These are phyloP conservation scores for Paraleonurus japonicus DNA, from an alignment of 257 asterid genomes.

Conservation along the genomic window DNA sequence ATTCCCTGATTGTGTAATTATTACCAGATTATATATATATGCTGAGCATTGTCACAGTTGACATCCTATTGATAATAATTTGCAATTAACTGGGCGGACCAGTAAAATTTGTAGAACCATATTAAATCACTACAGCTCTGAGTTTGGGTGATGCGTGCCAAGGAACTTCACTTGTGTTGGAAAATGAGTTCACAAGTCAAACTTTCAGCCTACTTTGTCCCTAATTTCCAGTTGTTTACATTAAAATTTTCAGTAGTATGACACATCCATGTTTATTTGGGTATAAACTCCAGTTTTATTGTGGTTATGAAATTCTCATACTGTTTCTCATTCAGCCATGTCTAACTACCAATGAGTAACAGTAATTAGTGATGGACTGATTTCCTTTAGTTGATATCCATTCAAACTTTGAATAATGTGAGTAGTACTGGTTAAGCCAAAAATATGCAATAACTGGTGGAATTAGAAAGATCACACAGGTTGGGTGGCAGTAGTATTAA, in stretches of 20 bases:
- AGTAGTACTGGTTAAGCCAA: neutral
- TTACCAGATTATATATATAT: conserved; percentile 12
- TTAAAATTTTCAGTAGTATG: neutral
- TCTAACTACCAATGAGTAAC: neutral
- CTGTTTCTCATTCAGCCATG: conserved; percentile 7
- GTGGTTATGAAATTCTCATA: neutral
- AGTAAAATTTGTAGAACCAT: neutral
- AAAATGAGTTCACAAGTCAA: neutral
- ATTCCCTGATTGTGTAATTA: neutral
- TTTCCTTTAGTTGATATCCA: conserved; percentile 8
- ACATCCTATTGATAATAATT: conserved; percentile 1
- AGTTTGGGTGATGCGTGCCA: neutral
- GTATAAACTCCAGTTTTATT: neutral
- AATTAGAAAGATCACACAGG: neutral
- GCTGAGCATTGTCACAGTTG: conserved; percentile 6
- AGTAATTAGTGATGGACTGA: neutral
- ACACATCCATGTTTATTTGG: neutral
- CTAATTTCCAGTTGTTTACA: neutral
- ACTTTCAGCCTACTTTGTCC: neutral
- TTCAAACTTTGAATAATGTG: neutral
- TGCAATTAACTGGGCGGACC: neutral
- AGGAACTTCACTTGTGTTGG: neutral
- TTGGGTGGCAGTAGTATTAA: conserved; percentile 6
- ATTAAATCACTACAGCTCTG: neutral
- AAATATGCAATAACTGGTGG: neutral